These are phyloP conservation scores for Meira nashicola DNA, from an alignment of 1,284 basidiomycete species.

Conservation along the genomic window DNA sequence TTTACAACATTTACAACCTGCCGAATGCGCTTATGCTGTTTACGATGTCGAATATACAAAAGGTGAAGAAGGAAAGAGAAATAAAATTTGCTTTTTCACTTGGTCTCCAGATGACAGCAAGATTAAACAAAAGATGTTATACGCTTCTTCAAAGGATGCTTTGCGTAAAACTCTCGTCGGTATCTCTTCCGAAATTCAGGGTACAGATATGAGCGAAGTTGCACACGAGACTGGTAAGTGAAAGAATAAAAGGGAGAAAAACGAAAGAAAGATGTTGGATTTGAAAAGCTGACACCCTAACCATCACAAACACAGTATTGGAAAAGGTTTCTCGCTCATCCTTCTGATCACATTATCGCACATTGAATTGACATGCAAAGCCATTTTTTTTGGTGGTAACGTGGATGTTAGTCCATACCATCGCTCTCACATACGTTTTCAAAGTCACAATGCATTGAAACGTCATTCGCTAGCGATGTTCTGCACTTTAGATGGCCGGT, in stretches of 20 bases:
- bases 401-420: no score
- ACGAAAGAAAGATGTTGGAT: not conserved
- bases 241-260: not conserved
- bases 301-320: constrained; percentile 18
- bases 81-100: constrained; percentile 80
- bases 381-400: no score
- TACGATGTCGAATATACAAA: constrained; percentile 87
- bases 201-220: constrained; percentile 75
- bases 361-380: no score
- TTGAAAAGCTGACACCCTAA: not conserved
- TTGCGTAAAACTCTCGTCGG: constrained; percentile 69
- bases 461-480: no score
- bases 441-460: no score
- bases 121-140: constrained; percentile 92
- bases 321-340: constrained; percentile 34
- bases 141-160: constrained; percentile 84
- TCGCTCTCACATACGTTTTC: no score
- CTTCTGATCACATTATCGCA: constrained; percentile 15
- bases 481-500: no score
- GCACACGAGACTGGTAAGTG: constrained; percentile 69
- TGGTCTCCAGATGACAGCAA: constrained; percentile 84
- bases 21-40: constrained; percentile 79
- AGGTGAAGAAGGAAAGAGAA: constrained; percentile 72
- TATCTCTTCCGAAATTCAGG: constrained; percentile 77
- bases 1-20: constrained; percentile 67